These are phyloP conservation scores for Beauveria brongniartii DNA, from an alignment of 2,329 filamentous ascomycete genomes.

Conservation along the genomic window DNA sequence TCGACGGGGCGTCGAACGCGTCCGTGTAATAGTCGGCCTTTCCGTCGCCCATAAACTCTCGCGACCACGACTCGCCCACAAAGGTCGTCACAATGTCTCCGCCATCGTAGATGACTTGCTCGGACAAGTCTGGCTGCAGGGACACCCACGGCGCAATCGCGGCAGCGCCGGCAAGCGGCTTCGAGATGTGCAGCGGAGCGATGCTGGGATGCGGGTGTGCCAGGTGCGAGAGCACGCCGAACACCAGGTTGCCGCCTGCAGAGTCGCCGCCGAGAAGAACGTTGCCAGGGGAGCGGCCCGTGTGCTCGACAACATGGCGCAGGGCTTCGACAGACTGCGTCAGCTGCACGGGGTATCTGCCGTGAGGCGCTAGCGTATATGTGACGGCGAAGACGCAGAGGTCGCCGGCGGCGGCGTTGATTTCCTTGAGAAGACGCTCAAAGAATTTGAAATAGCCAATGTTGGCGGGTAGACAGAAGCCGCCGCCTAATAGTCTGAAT, in stretches of 20 bases:
- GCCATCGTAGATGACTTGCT: conserved; percentile 12
- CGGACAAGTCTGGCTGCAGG: conserved; percentile 11
- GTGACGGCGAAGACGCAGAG: conserved; percentile 16
- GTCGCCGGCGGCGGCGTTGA: conserved; percentile 11
- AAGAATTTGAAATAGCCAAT: conserved; percentile 16
- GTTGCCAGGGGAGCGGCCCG: conserved; percentile 10
- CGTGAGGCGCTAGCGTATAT: conserved; percentile 16
- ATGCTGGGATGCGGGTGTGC: conserved; percentile 17
- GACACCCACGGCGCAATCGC: conserved; percentile 16
- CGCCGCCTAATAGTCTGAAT: conserved; percentile 13
- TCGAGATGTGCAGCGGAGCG: conserved; percentile 11
- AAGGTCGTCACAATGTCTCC: conserved; percentile 15
- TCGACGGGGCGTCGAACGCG: conserved; percentile 13
- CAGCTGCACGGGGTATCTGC: conserved; percentile 17
- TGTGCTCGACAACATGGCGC: conserved; percentile 14
- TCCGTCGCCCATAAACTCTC: conserved; percentile 12
- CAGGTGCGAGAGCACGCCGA: conserved; percentile 18
- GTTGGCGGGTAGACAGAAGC: conserved; percentile 17
- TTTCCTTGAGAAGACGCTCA: conserved; percentile 12
- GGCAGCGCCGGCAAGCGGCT: conserved; percentile 14
- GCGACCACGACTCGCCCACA: conserved; percentile 12
- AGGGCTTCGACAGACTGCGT: conserved; percentile 16
- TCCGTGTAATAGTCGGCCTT: conserved; percentile 16
- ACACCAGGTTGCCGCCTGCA: conserved; percentile 16
- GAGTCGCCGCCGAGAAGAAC: conserved; percentile 18